Conservation (phyloP, 306 rosid genomes). For the Acacia confusa region DNA sequence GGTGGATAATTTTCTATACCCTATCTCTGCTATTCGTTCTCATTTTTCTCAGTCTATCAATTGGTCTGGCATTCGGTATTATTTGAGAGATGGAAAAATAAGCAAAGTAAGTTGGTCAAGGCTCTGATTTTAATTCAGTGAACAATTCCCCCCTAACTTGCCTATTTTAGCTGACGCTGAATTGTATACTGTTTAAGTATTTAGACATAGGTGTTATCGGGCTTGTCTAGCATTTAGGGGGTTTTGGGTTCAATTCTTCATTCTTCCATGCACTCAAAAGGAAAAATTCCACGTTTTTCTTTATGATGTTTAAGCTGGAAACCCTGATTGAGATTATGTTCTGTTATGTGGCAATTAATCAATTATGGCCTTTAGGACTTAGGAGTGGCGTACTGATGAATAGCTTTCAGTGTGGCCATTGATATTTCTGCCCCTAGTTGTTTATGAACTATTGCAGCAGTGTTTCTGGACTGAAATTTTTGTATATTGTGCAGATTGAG, state of each 20-base stretch:
- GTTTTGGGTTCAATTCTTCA: not conserved
- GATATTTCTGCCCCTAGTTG: not conserved
- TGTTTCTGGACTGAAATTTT: not conserved
- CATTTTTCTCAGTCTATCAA: conserved; percentile 89
- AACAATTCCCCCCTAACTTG: not conserved
- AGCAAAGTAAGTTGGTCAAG: conserved; percentile 54
- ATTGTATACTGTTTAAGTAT: not conserved
- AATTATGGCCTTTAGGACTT: not conserved
- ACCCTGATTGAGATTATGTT: not conserved
- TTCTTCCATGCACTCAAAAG: not conserved
- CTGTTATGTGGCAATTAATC: not conserved
- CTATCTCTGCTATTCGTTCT: conserved; percentile 83
- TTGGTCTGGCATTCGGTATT: conserved; percentile 92
- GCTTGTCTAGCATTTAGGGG: not conserved
- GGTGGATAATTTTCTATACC: conserved; percentile 90
- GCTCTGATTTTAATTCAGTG: conserved; percentile 22
- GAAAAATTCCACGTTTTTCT: not conserved
- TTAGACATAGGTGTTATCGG: not conserved
- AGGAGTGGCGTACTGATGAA: not conserved
- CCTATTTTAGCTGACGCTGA: not conserved
- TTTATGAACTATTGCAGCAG: not conserved
- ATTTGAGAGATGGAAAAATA: conserved; percentile 88
- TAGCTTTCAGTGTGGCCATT: not conserved
- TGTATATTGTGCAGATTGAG: conserved; percentile 67
- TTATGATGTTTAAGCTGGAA: not conserved